A percentile compares a stretch with the other conserved stretches of the same genome.
These are phyloP conservation scores for Kluyveromyces marxianus DNA, from an alignment of 1,139 yeast genomes.

Conservation along the genomic window DNA sequence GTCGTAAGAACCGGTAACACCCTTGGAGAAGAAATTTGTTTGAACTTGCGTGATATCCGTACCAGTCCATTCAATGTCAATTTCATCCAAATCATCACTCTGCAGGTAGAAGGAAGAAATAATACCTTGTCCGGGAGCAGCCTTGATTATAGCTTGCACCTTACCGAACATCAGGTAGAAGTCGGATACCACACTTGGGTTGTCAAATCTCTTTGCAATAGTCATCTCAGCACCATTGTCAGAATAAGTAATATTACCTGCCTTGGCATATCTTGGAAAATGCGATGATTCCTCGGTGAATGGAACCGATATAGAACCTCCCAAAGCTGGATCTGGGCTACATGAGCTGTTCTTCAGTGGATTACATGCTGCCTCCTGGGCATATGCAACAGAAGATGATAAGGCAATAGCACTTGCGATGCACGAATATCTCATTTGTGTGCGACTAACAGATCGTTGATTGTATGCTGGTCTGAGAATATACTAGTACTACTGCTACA, in stretches of 20 bases:
- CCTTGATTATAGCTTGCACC: slow-evolving; percentile 62
- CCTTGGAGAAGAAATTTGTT: slow-evolving; percentile 76
- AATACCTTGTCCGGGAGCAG: slow-evolving; percentile 70
- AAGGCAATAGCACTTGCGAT: neutral
- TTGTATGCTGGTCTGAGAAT: too few species aligned
- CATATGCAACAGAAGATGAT: neutral
- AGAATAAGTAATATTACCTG: slow-evolving; percentile 34
- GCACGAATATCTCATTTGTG: neutral
- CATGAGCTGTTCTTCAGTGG: slow-evolving; percentile 26
- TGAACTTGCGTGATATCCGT: slow-evolving; percentile 67
- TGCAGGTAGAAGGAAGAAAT: slow-evolving; percentile 76
- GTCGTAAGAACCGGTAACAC: slow-evolving; percentile 66
- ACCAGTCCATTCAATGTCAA: slow-evolving; percentile 82
- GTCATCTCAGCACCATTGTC: slow-evolving; percentile 57
- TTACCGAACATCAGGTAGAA: slow-evolving; percentile 84
- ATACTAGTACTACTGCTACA: too few species aligned
- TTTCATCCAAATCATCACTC: slow-evolving; percentile 80
- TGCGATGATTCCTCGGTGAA: slow-evolving; percentile 40
- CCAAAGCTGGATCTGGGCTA: slow-evolving; percentile 49
- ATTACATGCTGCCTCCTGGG: slow-evolving; percentile 1
- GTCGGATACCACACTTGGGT: slow-evolving; percentile 67
- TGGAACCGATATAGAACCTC: slow-evolving; percentile 43
- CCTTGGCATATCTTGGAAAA: slow-evolving; percentile 34
- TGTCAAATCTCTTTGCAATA: slow-evolving; percentile 54
- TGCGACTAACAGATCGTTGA: too few species aligned